A percentile compares a stretch with the other conserved stretches of the same genome.
These are phyloP conservation scores for Cercospora nicotianae DNA, from an alignment of 2,329 filamentous ascomycete genomes.

Conservation along the genomic window DNA sequence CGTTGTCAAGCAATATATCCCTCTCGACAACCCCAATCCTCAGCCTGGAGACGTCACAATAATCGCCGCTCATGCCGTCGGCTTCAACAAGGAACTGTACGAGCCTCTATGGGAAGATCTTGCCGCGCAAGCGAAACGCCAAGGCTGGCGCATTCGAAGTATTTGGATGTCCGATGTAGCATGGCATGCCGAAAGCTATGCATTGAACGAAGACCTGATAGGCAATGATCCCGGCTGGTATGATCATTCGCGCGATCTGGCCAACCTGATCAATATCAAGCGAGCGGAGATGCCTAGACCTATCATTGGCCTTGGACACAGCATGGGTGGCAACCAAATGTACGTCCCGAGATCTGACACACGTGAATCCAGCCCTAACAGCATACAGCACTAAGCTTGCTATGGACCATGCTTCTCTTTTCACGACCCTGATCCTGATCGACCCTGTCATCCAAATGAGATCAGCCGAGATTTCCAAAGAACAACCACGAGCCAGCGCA, in stretches of 20 bases:
- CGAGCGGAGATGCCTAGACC: conserved; percentile 76
- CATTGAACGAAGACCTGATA: conserved; percentile 70
- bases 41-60: conserved; percentile 32
- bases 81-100: conserved; percentile 31
- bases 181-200: conserved; percentile 74
- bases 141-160: conserved; percentile 68
- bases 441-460: conserved; percentile 72
- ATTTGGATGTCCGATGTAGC: conserved; percentile 88
- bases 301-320: conserved; percentile 82
- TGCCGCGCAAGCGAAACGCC: conserved; percentile 23
- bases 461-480: conserved; percentile 47
- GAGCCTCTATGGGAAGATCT: conserved; percentile 34
- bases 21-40: conserved; percentile 20
- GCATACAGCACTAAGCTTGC: conserved; percentile 58
- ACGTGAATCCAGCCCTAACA: conserved; percentile 11
- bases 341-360: neutral
- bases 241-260: conserved; percentile 78
- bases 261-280: conserved; percentile 81
- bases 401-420: conserved; percentile 75
- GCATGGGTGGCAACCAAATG: conserved; percentile 77
- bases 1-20: conserved; percentile 32
- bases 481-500: conserved; percentile 27
- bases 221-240: conserved; percentile 85
- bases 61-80: conserved; percentile 29
- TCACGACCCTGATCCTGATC: conserved; percentile 73